phyloP scores from a whole-genome alignment of 2,329 filamentous ascomycete genomes.

The Dothistroma pini region DNA sequence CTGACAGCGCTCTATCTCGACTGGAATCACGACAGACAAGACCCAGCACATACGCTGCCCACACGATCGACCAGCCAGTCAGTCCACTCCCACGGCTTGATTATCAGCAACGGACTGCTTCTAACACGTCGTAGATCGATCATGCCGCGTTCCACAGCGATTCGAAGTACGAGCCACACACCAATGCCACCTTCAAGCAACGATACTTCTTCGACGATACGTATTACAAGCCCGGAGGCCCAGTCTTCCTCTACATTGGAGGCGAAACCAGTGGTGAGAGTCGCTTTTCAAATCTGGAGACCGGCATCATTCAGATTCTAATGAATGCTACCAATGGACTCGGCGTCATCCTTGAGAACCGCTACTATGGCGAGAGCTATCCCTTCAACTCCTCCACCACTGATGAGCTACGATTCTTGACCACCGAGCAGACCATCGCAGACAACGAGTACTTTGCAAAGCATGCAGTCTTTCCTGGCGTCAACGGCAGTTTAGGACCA shows the following conservation, averaged over 20 bases:
- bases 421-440: constrained; percentile 52
- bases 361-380: constrained; percentile 50
- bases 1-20: background rate
- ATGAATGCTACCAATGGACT: constrained; percentile 54
- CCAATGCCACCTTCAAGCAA: constrained; percentile 62
- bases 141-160: constrained; percentile 70
- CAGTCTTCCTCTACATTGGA: constrained; percentile 70
- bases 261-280: constrained; percentile 64
- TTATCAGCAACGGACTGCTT: background rate
- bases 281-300: constrained; percentile 66
- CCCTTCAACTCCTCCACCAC: constrained; percentile 49
- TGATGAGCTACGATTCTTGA: constrained; percentile 49
- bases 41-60: constrained; percentile 1
- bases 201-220: constrained; percentile 79
- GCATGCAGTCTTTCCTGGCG: constrained; percentile 45
- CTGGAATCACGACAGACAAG: constrained; percentile 1
- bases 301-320: constrained; percentile 60
- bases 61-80: constrained; percentile 10
- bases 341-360: constrained; percentile 53
- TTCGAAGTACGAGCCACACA: constrained; percentile 70
- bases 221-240: constrained; percentile 71
- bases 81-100: background rate
- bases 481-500: constrained; percentile 43
- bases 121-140: constrained; percentile 50
- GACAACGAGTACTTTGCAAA: constrained; percentile 53